These are phyloP conservation scores for Aspergillus incahuasiensis DNA, from an alignment of 495 filamentous ascomycete genomes.

Conservation along the genomic window DNA sequence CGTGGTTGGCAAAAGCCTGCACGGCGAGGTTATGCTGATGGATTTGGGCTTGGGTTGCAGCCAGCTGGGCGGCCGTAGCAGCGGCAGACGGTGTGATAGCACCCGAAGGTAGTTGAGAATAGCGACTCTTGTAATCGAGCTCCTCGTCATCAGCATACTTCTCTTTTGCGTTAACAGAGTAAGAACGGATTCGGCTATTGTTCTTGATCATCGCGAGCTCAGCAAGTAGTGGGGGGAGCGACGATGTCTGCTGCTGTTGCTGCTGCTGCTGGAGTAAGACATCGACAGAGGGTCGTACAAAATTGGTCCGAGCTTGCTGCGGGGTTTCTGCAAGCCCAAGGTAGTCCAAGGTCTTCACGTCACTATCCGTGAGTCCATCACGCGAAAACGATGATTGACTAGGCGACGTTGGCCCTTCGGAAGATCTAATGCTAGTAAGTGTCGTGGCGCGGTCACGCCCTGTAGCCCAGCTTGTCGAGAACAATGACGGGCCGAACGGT, in stretches of 20 bases:
- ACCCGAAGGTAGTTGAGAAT: constrained; percentile 58
- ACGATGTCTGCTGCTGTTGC: constrained; percentile 53
- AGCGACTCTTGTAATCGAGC: constrained; percentile 61
- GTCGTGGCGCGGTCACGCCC: constrained; percentile 77
- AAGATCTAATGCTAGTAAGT: constrained; percentile 78
- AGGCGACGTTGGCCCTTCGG: constrained; percentile 85
- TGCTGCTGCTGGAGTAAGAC: constrained; percentile 41
- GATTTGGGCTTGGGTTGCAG: constrained; percentile 85
- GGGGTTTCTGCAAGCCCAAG: constrained; percentile 93
- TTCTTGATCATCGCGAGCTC: constrained; percentile 73
- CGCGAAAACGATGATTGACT: constrained; percentile 84
- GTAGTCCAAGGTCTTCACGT: constrained; percentile 94
- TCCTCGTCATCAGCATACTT: constrained; percentile 95
- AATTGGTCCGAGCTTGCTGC: constrained; percentile 66
- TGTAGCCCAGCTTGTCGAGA: constrained; percentile 78
- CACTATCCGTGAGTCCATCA: constrained; percentile 79
- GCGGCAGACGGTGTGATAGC: constrained; percentile 68
- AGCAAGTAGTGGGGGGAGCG: constrained; percentile 67
- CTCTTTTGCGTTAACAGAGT: constrained; percentile 97
- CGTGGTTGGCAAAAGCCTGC: constrained; percentile 81
- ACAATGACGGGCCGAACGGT: constrained; percentile 85
- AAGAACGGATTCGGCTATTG: constrained; percentile 86
- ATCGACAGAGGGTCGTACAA: constrained; percentile 53
- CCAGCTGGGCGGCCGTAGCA: constrained; percentile 61
- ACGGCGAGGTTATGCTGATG: constrained; percentile 91